Evolutionary conservation across 1,284 basidiomycete species (phyloP), one percentile per base, ranked within the genome.

Genomic region (Tilletiopsis washingtonensis): DNA sequence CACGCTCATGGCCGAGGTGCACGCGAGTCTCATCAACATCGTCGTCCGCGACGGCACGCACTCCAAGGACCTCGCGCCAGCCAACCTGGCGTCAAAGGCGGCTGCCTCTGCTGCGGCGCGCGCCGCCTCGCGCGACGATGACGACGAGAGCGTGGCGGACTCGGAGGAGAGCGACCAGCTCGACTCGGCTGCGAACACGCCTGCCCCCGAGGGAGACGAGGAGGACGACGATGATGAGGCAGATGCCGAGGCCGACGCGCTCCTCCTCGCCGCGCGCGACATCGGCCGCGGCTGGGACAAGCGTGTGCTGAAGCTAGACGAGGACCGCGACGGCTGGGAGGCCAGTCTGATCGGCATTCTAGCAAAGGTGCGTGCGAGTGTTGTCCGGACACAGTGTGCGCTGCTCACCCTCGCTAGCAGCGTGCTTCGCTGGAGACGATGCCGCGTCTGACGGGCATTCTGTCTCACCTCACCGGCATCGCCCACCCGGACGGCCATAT

Each of bases 11-110:
- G 82, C 82, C 46, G 94, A 97, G 74, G 80, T 94, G 32, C 91
- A 98, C 74, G 84, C 86, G 0, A 81, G 82, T 0, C 81, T 98
- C 36, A 84, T 97, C 56, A 93, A 91, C 74, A 83, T 86, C 60
- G 79, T 97, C 45, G 74, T 77, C 27, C 82, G 85, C 26, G 91
- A 91, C 50, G 61, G 34, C 79, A 87, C 23, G 74, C 81, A 21
- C 84, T 84, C 71, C 78, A 78, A 49, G 79, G 84, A 41, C 83
- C 86, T 71, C 82, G 29, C 34, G 2, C 20, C 47, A 5, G 53
- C 54, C 1, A 44, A 41, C 11, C 50, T 56, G 25, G 47, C 54
- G 3, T 27, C 11, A 14, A 53, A 34, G 40, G 45, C 23, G 45
- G 50, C 23, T 40, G 47, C 39, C 24, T 45, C 53, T 12, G 53